Evolutionary conservation across 345 rosid species (phyloP), one percentile per base, ranked within the genome.

Genomic region (Populus nigra): DNA sequence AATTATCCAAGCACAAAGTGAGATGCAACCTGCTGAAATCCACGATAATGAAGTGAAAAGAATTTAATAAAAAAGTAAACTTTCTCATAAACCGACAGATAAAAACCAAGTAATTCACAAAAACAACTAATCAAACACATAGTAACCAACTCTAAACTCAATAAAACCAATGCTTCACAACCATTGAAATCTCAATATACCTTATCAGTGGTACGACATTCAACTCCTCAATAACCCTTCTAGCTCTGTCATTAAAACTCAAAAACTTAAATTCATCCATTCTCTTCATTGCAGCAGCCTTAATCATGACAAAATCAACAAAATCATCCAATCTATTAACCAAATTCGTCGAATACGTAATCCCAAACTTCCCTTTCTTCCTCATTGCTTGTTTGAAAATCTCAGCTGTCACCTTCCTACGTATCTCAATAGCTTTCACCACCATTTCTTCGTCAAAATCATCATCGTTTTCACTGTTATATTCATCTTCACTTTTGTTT

Each of bases 341-440:
- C 81, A 95, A 84, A 87, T 92, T 93, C n/a, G 90, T 79, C 5
- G 91, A 83, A 77, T 93, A 93, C 0, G 98, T 93, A 23, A 93
- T 89, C 69, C 99, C 98, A 72, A 95, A 93, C 80, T 89, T 90
- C 3, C 96, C 98, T 82, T 85, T 89, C 80, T 78, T 86, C 82
- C 78, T 86, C 85, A 91, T 83, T 29, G 85, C 88, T 79, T 83
- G 87, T 87, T 84, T 92, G 41, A 92, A 82, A 69, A 93, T 88
- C 91, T 92, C 96, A 1, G 83, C 79, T 1, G 94, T 89, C 76
- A 90, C 93, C 77, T 88, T 92, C 81, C 99, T 83, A 68, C 98
- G 84, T 57, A 89, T 88, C 85, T 88, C 90, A 25, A 95, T 73
- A 17, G 99, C 97, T 69, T 84, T 87, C 79, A 85, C 76, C 57